Evolutionary conservation across 2,329 filamentous ascomycete genomes (phyloP).

Genomic region (Diaporthe humulicola): DNA sequence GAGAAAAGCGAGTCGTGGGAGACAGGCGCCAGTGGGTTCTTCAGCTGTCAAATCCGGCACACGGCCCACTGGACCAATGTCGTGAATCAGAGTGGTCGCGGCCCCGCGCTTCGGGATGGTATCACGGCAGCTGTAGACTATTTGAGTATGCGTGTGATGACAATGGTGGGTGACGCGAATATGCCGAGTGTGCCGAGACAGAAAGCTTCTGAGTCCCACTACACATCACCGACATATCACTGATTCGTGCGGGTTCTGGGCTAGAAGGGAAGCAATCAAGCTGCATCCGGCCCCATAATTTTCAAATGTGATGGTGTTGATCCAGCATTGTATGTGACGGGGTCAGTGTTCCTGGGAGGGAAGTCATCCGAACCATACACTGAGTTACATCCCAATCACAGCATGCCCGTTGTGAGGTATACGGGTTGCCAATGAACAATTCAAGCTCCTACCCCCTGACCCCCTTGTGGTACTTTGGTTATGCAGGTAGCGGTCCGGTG

Average conservation of each 20-base stretch:
- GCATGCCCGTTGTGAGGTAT: background rate
- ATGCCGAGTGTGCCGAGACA: too few species aligned
- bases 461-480: background rate
- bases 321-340: background rate
- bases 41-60: background rate
- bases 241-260: background rate
- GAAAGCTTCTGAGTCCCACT: too few species aligned
- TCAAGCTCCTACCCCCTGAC: background rate
- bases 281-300: background rate
- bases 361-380: background rate
- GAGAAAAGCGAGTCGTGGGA: too few species aligned
- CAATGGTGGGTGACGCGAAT: too few species aligned
- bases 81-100: background rate
- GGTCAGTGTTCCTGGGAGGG: background rate
- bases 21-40: too few species aligned
- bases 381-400: background rate
- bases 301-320: background rate
- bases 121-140: background rate
- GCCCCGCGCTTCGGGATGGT: background rate
- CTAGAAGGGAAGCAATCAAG: background rate
- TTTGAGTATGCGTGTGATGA: background rate
- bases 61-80: too few species aligned
- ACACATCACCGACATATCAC: background rate
- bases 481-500: background rate
- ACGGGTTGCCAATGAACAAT: background rate